Conservation (phyloP, 1,284 basidiomycete species). For the Malassezia furfur region DNA sequence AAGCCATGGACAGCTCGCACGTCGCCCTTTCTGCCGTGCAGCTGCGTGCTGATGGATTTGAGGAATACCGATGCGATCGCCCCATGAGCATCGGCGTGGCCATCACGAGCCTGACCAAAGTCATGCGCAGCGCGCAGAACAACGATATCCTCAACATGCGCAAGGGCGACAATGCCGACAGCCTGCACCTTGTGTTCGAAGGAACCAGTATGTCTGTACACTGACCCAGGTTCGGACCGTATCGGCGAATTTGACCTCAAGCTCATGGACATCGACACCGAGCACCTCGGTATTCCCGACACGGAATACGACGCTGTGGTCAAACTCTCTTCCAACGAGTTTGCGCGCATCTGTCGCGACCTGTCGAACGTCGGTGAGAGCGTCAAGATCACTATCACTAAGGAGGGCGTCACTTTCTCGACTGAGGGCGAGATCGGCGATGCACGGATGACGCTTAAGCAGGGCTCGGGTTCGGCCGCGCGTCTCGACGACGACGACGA, state of each 20-base stretch:
- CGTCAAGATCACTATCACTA: slow-evolving; percentile 88
- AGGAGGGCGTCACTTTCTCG: slow-evolving; percentile 90
- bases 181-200: slow-evolving; percentile 81
- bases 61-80: slow-evolving; percentile 77
- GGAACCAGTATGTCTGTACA: slow-evolving; percentile 62
- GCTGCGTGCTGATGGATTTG: slow-evolving; percentile 49
- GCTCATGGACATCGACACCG: slow-evolving; percentile 94
- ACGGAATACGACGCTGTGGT: slow-evolving; percentile 94
- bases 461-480: slow-evolving; percentile 52
- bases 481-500: slow-evolving; percentile 35
- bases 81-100: slow-evolving; percentile 64
- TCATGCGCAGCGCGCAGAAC: slow-evolving; percentile 93
- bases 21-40: slow-evolving; percentile 87
- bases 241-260: slow-evolving; percentile 99
- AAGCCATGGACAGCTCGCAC: slow-evolving; percentile 99
- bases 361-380: slow-evolving; percentile 84
- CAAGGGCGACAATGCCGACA: slow-evolving; percentile 81
- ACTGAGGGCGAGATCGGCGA: slow-evolving; percentile 91
- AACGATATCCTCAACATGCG: slow-evolving; percentile 87
- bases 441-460: slow-evolving; percentile 76
- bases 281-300: slow-evolving; percentile 92
- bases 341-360: slow-evolving; percentile 84
- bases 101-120: slow-evolving; percentile 80
- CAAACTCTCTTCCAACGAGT: slow-evolving; percentile 76
- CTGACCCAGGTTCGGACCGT: slow-evolving; percentile 67